Percentiles rank a stretch among this genome's conserved stretches.
These are phyloP conservation scores for Rasamsonia emersonii DNA, from an alignment of 2,329 filamentous ascomycete genomes.

Conservation along the genomic window DNA sequence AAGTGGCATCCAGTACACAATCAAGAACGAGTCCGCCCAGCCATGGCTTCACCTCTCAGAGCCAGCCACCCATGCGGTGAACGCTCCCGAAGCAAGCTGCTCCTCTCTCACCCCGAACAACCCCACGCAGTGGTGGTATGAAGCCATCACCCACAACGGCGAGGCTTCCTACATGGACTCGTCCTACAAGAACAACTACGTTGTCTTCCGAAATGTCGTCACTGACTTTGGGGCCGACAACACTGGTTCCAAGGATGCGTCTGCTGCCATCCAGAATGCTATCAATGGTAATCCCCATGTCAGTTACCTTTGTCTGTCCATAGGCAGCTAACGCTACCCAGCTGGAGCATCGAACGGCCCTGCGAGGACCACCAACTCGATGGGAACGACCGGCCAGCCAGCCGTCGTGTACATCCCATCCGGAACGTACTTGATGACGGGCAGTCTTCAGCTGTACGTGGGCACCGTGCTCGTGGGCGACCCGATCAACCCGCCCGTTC, in stretches of 20 bases:
- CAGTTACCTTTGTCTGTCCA: neutral
- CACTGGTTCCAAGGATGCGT: conserved; percentile 21
- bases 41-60: conserved; percentile 11
- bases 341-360: conserved; percentile 18
- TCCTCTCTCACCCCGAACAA: conserved; percentile 7
- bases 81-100: conserved; percentile 2
- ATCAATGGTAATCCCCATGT: conserved; percentile 16
- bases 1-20: conserved; percentile 15
- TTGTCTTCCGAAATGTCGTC: conserved; percentile 29
- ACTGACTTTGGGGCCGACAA: conserved; percentile 25
- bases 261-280: conserved; percentile 20
- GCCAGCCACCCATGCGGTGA: conserved; percentile 1
- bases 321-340: conserved; percentile 6
- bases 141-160: conserved; percentile 20
- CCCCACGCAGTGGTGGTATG: conserved; percentile 15
- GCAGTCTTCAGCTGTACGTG: conserved; percentile 18
- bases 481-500: conserved; percentile 19
- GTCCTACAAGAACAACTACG: conserved; percentile 20
- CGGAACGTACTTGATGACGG: conserved; percentile 17
- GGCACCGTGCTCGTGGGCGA: conserved; percentile 25
- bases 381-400: conserved; percentile 21
- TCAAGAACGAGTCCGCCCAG: conserved; percentile 11
- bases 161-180: conserved; percentile 19
- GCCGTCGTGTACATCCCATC: conserved; percentile 22
- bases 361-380: conserved; percentile 15